Evolutionary conservation across 139 green algal genomes (phyloP).

Genomic region (Desmodesmus armatus): DNA sequence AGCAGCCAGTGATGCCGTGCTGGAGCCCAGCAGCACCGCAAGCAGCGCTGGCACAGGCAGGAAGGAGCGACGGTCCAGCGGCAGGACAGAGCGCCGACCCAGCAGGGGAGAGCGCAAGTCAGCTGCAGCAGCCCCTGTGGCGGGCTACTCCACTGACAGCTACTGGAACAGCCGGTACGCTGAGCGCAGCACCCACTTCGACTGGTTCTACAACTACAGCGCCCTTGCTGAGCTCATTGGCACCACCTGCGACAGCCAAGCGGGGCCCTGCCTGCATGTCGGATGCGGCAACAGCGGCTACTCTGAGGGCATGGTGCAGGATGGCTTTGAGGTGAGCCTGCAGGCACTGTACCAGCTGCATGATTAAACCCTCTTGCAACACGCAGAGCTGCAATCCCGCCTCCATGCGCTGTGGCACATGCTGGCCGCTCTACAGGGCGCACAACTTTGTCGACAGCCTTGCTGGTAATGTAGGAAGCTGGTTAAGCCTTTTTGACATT

Average conservation of each 20-base stretch:
- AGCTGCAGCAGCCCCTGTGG: not conserved
- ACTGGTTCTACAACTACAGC: conserved; percentile 45
- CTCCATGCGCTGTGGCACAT: no score
- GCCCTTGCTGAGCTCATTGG: conserved; percentile 29
- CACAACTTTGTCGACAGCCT: no score
- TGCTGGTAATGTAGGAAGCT: no score
- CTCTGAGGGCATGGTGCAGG: conserved; percentile 41
- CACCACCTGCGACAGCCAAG: not conserved
- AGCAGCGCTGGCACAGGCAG: no score
- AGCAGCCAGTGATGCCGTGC: not conserved
- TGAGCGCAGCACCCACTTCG: conserved; percentile 29
- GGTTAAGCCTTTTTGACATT: no score
- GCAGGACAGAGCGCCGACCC: not conserved
- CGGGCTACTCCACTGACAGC: conserved; percentile 25
- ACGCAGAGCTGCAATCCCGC: no score
- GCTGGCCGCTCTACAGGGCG: no score
- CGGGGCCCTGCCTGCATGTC: conserved; percentile 43
- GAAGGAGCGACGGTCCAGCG: not conserved
- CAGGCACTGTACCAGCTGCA: no score
- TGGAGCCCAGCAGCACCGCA: not conserved
- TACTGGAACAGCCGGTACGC: conserved; percentile 46
- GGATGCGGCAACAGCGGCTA: conserved; percentile 54
- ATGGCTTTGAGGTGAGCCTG: conserved; percentile 41
- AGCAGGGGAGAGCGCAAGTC: not conserved
- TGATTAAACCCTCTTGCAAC: no score